A percentile compares a stretch with the other conserved stretches of the same genome.
These are phyloP conservation scores for Russula olivacea DNA, from an alignment of 768 basidiomycete species.

Conservation along the genomic window DNA sequence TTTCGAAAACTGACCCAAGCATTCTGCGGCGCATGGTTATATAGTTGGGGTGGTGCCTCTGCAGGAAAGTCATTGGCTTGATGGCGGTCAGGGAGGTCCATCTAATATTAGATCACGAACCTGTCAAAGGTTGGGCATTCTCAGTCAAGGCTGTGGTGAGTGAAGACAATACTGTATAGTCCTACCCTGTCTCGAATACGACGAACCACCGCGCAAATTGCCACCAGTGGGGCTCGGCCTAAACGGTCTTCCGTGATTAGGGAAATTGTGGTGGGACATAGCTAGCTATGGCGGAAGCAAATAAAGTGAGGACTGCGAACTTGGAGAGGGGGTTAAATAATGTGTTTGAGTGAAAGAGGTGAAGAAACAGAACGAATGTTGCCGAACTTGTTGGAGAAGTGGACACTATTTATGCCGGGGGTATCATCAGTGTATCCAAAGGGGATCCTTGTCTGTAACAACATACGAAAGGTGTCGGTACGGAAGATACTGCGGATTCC, in stretches of 20 bases:
- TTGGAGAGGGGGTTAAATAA: too few relatives aligned
- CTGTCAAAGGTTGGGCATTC: too few relatives aligned
- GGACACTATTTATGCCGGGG: constrained; percentile 6
- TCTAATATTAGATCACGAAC: neutral
- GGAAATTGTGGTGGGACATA: too few relatives aligned
- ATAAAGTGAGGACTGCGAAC: too few relatives aligned
- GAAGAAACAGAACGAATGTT: neutral
- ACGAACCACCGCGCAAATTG: too few relatives aligned
- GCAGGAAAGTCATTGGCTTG: neutral
- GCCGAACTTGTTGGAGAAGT: neutral
- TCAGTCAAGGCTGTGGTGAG: too few relatives aligned
- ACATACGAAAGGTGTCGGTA: neutral
- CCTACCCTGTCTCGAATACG: too few relatives aligned
- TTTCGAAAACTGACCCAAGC: neutral
- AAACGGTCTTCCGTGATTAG: too few relatives aligned
- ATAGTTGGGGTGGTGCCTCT: neutral
- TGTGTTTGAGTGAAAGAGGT: neutral
- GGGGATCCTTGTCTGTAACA: neutral
- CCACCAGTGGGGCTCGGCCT: too few relatives aligned
- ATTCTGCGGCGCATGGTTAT: neutral
- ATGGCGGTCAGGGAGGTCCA: neutral
- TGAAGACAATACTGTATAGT: too few relatives aligned
- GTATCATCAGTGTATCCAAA: neutral
- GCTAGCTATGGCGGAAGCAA: too few relatives aligned
- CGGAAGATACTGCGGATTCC: neutral